Evolutionary conservation across 331 rosid genomes (phyloP), one percentile per base, ranked within the genome.

Genomic region (Pyrus hybrid): DNA sequence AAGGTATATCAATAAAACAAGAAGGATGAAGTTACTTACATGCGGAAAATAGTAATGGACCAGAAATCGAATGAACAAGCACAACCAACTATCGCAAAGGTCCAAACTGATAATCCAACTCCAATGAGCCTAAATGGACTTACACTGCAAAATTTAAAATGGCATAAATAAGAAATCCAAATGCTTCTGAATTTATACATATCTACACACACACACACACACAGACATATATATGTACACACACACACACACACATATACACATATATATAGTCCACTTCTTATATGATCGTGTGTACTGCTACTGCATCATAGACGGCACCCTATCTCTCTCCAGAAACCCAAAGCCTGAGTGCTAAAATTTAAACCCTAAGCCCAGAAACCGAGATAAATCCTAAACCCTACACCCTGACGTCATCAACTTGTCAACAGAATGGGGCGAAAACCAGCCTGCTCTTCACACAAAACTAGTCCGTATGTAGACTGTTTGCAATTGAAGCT

Each of bases 71-170:
- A 80, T 51, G 97, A 88, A 33, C 77, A 21, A 47, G 90, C 93
- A 71, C 96, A 89, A 22, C 89, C 87, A 65, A 80, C 20, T 56
- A 86, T 85, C 18, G 94, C 92, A 9, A 89, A 7, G 70, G 94
- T 93, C 98, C 98, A 93, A 85, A 91, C 88, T 26, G 89, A 83
- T 72, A 93, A 74, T 72, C 98, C 98, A 78, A 91, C 93, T 68
- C 97, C 97, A 76, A 93, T 88, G 61, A 91, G 97, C 51, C 96
- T 86, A 85, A 93, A 93, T 13, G 97, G 97, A 85, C 88, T 93
- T 67, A 87, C 79, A 76, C 96, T 91, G 91, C 87, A 88, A 81
- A 79, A 74, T 73, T 73, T 61, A 43, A 75, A 45, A 30, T 7
- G 49, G 73, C 35, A 68, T 6, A 16, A 8, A 20, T 65, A 21